Evolutionary conservation across 1,139 yeast species (phyloP).

Genomic region (Schwanniomyces etchellsii): DNA sequence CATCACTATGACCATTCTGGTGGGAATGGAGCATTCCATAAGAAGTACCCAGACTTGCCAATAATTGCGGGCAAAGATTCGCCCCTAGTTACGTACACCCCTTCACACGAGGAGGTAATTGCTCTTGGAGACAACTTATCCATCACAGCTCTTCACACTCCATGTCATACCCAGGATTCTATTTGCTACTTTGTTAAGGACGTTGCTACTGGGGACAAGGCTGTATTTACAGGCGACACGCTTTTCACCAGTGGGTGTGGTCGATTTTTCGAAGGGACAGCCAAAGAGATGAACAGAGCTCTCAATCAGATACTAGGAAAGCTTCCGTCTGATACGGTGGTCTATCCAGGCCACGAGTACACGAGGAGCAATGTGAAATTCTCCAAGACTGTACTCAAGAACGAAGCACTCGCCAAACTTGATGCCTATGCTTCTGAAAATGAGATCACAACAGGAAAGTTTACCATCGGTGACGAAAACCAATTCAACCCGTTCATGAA

Average conservation of each 20-base stretch:
- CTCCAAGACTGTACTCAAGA: slow-evolving; percentile 56
- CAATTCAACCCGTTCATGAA: slow-evolving; percentile 88
- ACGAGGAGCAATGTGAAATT: slow-evolving; percentile 78
- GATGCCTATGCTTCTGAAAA: slow-evolving; percentile 44
- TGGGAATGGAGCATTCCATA: slow-evolving; percentile 57
- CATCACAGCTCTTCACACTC: slow-evolving; percentile 87
- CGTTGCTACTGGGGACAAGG: slow-evolving; percentile 51
- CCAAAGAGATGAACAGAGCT: slow-evolving; percentile 71
- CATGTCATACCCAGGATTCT: slow-evolving; percentile 96
- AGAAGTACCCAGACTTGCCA: slow-evolving; percentile 48
- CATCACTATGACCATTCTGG: slow-evolving; percentile 95
- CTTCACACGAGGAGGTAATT: slow-evolving; percentile 57
- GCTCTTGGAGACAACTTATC: slow-evolving; percentile 57
- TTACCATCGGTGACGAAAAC: slow-evolving; percentile 81
- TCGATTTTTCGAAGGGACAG: slow-evolving; percentile 88
- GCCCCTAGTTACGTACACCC: slow-evolving; percentile 62
- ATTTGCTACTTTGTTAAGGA: slow-evolving; percentile 81
- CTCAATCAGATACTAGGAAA: slow-evolving; percentile 52
- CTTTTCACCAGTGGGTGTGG: slow-evolving; percentile 95
- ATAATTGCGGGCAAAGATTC: slow-evolving; percentile 86
- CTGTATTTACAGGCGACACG: slow-evolving; percentile 94
- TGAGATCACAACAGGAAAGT: slow-evolving; percentile 77
- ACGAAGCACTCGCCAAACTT: slow-evolving; percentile 50
- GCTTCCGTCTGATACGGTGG: slow-evolving; percentile 65
- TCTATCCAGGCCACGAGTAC: slow-evolving; percentile 95